Evolutionary conservation across 441 rosid genomes (phyloP).

Genomic region (Aquilaria agallochum): DNA sequence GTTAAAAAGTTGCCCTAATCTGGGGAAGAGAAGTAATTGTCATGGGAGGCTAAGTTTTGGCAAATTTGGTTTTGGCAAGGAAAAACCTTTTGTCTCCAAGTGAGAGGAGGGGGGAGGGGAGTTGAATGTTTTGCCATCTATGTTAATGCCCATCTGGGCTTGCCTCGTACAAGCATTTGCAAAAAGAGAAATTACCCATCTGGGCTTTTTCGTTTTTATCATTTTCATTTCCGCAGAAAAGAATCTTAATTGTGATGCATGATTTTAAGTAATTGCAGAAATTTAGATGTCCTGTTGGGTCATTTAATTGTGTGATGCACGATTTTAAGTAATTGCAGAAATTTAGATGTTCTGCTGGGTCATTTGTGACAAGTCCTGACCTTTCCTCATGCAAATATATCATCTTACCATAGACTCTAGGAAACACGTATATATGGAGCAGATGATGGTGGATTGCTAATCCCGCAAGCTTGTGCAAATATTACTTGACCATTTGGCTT

Average conservation of each 20-base stretch:
- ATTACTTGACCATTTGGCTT: no score
- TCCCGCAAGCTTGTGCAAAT: conserved; percentile 16
- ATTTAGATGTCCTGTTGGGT: no score
- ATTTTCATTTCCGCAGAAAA: no score
- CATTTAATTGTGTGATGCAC: neutral
- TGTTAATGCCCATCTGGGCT: no score
- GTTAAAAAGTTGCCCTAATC: no score
- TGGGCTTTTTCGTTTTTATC: no score
- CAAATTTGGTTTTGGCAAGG: neutral
- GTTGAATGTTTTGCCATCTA: no score
- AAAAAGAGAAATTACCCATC: no score
- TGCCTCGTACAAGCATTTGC: no score
- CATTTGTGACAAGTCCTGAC: conserved; percentile 16
- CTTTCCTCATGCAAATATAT: neutral
- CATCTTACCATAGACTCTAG: conserved; percentile 10
- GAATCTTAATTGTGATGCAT: no score
- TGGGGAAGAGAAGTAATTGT: neutral
- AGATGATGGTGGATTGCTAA: conserved; percentile 20
- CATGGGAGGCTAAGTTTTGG: neutral
- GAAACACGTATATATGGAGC: neutral
- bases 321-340: neutral
- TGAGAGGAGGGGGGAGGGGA: neutral
- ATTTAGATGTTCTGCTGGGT: neutral
- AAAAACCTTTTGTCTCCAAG: neutral
- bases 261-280: neutral